Conservation (phyloP, 345 rosid genomes). For the Hypericum perforatum region DNA sequence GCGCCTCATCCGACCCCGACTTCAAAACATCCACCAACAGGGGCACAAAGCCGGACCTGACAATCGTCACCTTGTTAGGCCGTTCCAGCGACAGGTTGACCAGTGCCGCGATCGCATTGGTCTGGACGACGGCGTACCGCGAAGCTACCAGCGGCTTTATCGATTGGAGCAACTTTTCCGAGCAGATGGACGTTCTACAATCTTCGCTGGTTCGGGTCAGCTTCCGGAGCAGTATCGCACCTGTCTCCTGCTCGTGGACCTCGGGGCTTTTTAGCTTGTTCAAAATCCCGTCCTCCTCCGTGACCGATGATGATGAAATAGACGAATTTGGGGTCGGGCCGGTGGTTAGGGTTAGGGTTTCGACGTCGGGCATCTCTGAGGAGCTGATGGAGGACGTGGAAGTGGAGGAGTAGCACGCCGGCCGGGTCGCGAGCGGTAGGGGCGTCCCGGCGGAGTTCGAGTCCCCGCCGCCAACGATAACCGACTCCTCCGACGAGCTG, state of each 20-base stretch:
- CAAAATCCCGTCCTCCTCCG: conserved; percentile 18
- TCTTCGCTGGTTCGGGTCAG: conserved; percentile 17
- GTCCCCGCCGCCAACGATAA: conserved; percentile 17
- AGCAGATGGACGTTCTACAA: conserved; percentile 9
- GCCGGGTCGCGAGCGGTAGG: conserved; percentile 58
- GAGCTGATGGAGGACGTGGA: conserved; percentile 13
- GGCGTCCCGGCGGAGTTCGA: conserved; percentile 47
- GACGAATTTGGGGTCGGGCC: conserved; percentile 20
- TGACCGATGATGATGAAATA: background rate
- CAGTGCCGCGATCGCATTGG: conserved; percentile 19
- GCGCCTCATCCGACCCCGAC: conserved; percentile 15
- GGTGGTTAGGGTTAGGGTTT: conserved; percentile 9
- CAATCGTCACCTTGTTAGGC: conserved; percentile 19
- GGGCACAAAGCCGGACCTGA: conserved; percentile 25
- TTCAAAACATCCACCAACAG: conserved; percentile 21
- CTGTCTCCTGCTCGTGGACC: conserved; percentile 20
- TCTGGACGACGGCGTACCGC: conserved; percentile 12
- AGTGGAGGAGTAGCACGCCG: conserved; percentile 49
- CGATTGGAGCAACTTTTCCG: conserved; percentile 10
- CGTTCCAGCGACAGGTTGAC: conserved; percentile 24
- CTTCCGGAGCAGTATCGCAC: conserved; percentile 13
- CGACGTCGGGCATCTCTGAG: conserved; percentile 12
- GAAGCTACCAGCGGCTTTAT: conserved; percentile 14
- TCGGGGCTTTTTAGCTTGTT: conserved; percentile 17
- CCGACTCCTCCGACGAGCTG: conserved; percentile 25